A percentile compares a stretch with the other conserved stretches of the same genome.
phyloP scores from a whole-genome alignment of 1,284 basidiomycete species.

The Naganishia albida region DNA sequence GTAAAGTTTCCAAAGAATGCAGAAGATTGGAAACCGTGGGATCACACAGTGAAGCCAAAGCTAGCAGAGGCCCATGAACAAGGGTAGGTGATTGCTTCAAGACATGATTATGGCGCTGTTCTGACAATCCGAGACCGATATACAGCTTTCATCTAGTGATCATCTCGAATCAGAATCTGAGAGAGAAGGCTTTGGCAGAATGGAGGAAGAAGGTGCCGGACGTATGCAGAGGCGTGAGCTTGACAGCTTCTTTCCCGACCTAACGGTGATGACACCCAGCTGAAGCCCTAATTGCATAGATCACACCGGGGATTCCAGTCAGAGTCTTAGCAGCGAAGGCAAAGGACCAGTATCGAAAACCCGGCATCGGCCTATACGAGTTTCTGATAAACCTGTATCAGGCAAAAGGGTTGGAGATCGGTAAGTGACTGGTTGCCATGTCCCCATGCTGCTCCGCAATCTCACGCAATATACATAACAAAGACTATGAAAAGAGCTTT shows the following conservation, averaged over 20 bases:
- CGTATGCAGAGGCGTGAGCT: slow-evolving; percentile 67
- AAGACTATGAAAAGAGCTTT: slow-evolving; percentile 69
- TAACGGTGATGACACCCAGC: neutral
- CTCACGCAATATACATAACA: neutral
- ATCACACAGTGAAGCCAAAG: slow-evolving; percentile 64
- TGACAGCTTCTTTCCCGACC: neutral
- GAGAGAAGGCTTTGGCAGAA: slow-evolving; percentile 56
- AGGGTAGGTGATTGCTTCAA: slow-evolving; percentile 57
- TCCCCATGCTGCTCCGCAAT: neutral
- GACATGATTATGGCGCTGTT: neutral
- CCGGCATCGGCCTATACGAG: slow-evolving; percentile 83
- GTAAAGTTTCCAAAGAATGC: slow-evolving; percentile 56
- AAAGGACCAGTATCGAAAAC: slow-evolving; percentile 80
- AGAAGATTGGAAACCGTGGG: slow-evolving; percentile 76
- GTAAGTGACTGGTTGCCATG: slow-evolving; percentile 54
- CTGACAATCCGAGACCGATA: too few species aligned
- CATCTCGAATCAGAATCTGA: slow-evolving; percentile 73
- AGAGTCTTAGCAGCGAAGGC: slow-evolving; percentile 74
- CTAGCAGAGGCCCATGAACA: slow-evolving; percentile 63
- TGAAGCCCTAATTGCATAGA: slow-evolving; percentile 52
- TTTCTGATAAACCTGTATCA: slow-evolving; percentile 66
- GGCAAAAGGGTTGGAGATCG: slow-evolving; percentile 64
- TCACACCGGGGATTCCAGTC: slow-evolving; percentile 70
- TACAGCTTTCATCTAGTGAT: slow-evolving; percentile 71
- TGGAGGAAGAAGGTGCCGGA: slow-evolving; percentile 76